Percentiles rank a stretch among this genome's conserved stretches.
phyloP scores from a whole-genome alignment of 2,329 filamentous ascomycete species.

The Camillea tinctor region DNA sequence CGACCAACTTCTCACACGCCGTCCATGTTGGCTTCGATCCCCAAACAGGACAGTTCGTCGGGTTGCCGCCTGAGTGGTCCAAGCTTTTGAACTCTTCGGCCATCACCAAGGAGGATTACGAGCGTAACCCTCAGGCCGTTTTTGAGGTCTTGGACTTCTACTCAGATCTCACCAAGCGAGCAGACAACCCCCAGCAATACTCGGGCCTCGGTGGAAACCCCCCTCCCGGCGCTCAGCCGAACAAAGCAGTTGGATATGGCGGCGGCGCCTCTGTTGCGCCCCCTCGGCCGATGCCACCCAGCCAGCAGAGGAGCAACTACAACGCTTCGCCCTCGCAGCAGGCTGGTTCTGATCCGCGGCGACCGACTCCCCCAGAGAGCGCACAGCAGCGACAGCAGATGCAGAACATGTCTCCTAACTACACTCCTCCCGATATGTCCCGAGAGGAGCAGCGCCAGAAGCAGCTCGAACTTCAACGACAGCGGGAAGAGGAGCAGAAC shows the following conservation, averaged over 20 bases:
- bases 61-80: constrained; percentile 93
- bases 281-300: constrained; percentile 64
- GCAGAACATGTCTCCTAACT: constrained; percentile 56
- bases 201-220: constrained; percentile 68
- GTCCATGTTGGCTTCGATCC: constrained; percentile 98
- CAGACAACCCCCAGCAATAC: constrained; percentile 68
- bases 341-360: constrained; percentile 39
- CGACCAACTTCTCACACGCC: constrained; percentile 95
- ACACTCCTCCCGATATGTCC: constrained; percentile 48
- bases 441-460: constrained; percentile 61
- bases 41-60: constrained; percentile 90
- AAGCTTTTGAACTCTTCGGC: constrained; percentile 93
- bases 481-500: constrained; percentile 63
- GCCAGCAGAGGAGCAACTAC: constrained; percentile 41
- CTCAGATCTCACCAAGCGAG: constrained; percentile 75
- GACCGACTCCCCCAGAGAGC: constrained; percentile 44
- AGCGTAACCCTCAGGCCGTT: constrained; percentile 87
- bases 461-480: constrained; percentile 58
- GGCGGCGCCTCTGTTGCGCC: constrained; percentile 62
- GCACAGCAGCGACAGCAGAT: constrained; percentile 55
- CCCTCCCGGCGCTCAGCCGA: constrained; percentile 53
- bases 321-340: constrained; percentile 39
- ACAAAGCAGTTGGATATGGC: constrained; percentile 62
- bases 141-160: constrained; percentile 84
- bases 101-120: constrained; percentile 97